Base-by-base conservation (phyloP, 2,329 filamentous ascomycete genomes). In the Monosporascus sp. region DNA sequence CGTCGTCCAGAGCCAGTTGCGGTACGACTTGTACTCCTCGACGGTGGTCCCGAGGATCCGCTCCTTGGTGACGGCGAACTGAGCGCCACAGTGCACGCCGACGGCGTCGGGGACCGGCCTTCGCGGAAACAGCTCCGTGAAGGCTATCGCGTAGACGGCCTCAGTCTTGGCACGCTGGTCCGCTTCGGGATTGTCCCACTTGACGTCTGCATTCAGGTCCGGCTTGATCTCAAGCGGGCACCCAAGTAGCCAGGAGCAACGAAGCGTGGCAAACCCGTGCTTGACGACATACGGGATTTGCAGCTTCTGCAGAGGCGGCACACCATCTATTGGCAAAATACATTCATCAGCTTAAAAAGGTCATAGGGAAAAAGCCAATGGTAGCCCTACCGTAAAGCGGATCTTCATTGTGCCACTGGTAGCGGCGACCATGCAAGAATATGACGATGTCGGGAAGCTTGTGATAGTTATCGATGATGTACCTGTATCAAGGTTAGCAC, bases 11-110 rank as follows among this genome's bases (percentile, higher is more conserved):
- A 81, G 55, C 79, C 79, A 82, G 44, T 76, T 64, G 3, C 77
- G 70, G 60, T 76, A 75, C 37, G 67, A 69, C n/a, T 74, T 59
- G 60, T 82, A 82, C 55, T 76, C 74, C 7, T 68, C 65, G 26
- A 65, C 60, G 8, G 74, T 72, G 26, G 76, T 67, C 40, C 65
- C 65, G 7, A 57, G 68, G 38, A 81, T 70, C 55, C 73, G 73
- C 1, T 73, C 68, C 14, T 68, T 67, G 2, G 76, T 75, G 3
- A 80, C 73, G 0, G 76, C 79, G 52, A 82, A 82, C 59, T 82
- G 79, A 4, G 77, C 76, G 61, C 78, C 81, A 56, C 78, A 81
- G 9, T 76, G 70, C 22, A 70, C 70, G 1, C 71, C 75, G 16
- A 80, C 67, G 5, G 70, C 60, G 2, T 63, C 57, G 1, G 75